phyloP scores from a whole-genome alignment of 2,329 filamentous ascomycete genomes.

The Penicillium griseofulvum region DNA sequence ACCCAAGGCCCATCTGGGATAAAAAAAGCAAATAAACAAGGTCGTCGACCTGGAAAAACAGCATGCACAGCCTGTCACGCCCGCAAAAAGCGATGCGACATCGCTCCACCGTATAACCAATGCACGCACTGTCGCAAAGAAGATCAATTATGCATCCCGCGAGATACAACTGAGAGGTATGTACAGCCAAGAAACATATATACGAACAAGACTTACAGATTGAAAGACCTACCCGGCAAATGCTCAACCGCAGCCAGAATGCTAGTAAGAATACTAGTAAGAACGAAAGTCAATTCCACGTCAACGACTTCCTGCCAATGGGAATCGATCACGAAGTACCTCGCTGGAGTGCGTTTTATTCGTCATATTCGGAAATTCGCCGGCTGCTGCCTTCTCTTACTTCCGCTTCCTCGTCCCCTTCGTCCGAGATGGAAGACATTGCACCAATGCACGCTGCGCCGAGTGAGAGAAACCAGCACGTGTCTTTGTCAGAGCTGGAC shows the following conservation, averaged over 20 bases:
- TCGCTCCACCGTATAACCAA: slow-evolving; percentile 1
- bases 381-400: not conserved
- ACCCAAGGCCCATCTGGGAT: not conserved
- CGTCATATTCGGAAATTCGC: not conserved
- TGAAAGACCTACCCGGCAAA: not conserved
- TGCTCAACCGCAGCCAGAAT: not conserved
- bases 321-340: slow-evolving; percentile 3
- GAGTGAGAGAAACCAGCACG: not conserved
- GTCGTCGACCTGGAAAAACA: slow-evolving; percentile 5
- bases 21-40: slow-evolving; percentile 1
- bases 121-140: slow-evolving; percentile 7
- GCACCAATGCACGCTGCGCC: not conserved
- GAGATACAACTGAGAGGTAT: slow-evolving; percentile 6
- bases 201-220: not conserved
- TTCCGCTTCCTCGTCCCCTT: not conserved
- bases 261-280: not conserved
- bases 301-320: not conserved
- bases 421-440: not conserved
- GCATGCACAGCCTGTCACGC: slow-evolving; percentile 6
- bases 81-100: slow-evolving; percentile 8
- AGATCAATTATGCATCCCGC: not conserved
- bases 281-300: not conserved
- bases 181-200: not conserved
- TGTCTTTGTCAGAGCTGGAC: not conserved
- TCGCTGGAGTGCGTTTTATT: slow-evolving; percentile 5